A percentile compares a stretch with the other conserved stretches of the same genome.
Conservation (phyloP, 495 filamentous ascomycete genomes). For the Penicillium maclennaniae region DNA sequence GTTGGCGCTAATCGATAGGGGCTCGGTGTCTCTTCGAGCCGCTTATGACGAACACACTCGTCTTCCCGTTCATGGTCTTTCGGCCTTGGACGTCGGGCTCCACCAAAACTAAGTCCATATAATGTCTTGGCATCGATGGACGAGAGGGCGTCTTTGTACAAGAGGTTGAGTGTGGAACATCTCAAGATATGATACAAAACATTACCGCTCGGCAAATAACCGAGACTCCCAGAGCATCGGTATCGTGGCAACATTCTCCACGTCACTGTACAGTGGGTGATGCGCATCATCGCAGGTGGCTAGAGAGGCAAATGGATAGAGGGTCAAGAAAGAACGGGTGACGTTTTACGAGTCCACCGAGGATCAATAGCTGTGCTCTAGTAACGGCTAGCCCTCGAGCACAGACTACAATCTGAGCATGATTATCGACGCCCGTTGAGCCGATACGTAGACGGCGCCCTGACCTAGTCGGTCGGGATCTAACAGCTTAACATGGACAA, state of each 20-base stretch:
- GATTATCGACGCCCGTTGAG: constrained; percentile 10
- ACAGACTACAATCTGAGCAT: constrained; percentile 1
- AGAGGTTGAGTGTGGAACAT: not conserved
- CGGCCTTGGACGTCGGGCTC: not conserved
- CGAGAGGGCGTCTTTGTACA: not conserved
- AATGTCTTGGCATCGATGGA: not conserved
- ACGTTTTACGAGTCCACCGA: not conserved
- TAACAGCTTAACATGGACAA: constrained; percentile 1
- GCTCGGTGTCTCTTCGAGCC: not conserved
- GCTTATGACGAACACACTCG: not conserved
- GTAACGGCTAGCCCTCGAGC: not conserved
- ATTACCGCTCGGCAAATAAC: not conserved
- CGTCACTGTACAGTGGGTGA: not conserved
- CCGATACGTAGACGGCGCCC: not conserved
- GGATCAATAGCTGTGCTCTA: not conserved
- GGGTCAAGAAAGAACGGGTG: not conserved
- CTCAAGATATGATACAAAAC: not conserved
- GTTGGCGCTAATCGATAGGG: not conserved
- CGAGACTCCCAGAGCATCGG: not conserved
- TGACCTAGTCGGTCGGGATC: not conserved
- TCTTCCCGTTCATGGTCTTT: not conserved
- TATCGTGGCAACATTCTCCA: not conserved
- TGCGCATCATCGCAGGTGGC: not conserved
- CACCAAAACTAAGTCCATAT: not conserved
- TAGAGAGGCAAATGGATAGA: not conserved